phyloP scores from a whole-genome alignment of 2,329 filamentous ascomycete species.

The Corynespora cassiicola region DNA sequence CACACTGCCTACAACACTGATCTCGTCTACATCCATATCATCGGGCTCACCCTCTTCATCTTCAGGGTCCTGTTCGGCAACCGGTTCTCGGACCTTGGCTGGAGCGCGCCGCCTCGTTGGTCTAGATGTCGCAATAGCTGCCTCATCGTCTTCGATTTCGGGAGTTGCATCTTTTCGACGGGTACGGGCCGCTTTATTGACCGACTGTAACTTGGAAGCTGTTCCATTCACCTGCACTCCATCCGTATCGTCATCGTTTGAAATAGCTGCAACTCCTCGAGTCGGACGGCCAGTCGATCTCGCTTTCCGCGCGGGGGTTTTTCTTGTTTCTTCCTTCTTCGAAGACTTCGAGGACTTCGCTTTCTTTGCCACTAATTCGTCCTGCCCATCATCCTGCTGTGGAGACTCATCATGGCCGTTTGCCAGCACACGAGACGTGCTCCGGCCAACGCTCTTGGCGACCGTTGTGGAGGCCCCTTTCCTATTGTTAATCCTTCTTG shows the following conservation, averaged over 20 bases:
- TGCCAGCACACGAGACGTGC: constrained; percentile 12
- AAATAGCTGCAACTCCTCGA: constrained; percentile 16
- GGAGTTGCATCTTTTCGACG: constrained; percentile 10
- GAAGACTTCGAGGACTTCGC: constrained; percentile 21
- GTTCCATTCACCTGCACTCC: constrained; percentile 7
- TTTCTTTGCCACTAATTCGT: constrained; percentile 21
- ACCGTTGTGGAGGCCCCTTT: constrained; percentile 18
- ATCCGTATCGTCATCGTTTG: constrained; percentile 13
- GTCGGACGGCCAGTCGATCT: constrained; percentile 12
- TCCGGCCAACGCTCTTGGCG: constrained; percentile 21
- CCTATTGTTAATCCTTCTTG: constrained; percentile 17
- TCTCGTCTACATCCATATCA: constrained; percentile 35
- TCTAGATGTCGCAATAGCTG: constrained; percentile 19
- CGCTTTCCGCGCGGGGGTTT: constrained; percentile 13
- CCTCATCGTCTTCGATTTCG: constrained; percentile 14
- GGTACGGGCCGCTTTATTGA: constrained; percentile 12
- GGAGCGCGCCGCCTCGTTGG: constrained; percentile 17
- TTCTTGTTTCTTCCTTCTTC: constrained; percentile 10
- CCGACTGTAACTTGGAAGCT: constrained; percentile 10
- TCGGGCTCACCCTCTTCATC: constrained; percentile 20
- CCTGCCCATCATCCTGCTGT: constrained; percentile 20
- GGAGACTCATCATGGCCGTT: constrained; percentile 21
- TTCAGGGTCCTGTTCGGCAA: constrained; percentile 26
- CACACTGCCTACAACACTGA: constrained; percentile 37
- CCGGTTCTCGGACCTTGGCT: constrained; percentile 21